Percentiles rank a stretch among this genome's conserved stretches.
phyloP scores from a whole-genome alignment of 139 green algal genomes.

The Tetraselmis striata region DNA sequence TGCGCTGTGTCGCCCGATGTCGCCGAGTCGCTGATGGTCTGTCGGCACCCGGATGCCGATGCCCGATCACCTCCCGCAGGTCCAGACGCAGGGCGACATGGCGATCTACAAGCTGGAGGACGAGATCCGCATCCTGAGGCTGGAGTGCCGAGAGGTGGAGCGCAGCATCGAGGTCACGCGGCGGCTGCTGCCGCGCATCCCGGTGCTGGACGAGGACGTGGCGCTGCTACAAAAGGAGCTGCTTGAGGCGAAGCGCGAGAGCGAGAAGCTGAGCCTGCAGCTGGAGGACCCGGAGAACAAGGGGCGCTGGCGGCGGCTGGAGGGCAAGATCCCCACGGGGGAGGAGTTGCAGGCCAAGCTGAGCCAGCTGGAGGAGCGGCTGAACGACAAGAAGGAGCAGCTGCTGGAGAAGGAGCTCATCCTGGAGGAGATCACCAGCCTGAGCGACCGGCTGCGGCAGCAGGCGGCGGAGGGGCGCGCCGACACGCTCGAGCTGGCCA shows the following conservation, averaged over 20 bases:
- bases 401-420: conserved; percentile 79
- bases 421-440: conserved; percentile 57
- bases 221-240: conserved; percentile 51
- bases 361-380: conserved; percentile 60
- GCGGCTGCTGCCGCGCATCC: conserved; percentile 40
- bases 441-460: conserved; percentile 20
- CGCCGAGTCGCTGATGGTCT: too few relatives aligned
- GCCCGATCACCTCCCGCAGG: too few relatives aligned
- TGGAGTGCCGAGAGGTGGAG: conserved; percentile 54
- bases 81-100: not conserved
- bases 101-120: conserved; percentile 37
- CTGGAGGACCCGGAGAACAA: conserved; percentile 70
- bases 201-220: conserved; percentile 45
- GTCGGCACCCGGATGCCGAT: too few relatives aligned
- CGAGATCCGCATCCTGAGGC: conserved; percentile 54
- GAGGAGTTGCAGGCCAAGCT: conserved; percentile 70
- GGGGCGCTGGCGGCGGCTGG: conserved; percentile 53
- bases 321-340: conserved; percentile 63
- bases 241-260: conserved; percentile 46
- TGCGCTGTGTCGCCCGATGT: too few relatives aligned
- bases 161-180: conserved; percentile 37
- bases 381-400: conserved; percentile 65
- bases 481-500: conserved; percentile 52
- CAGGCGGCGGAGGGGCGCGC: conserved; percentile 51
- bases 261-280: conserved; percentile 42